A percentile compares a stretch with the other conserved stretches of the same genome.
These are phyloP conservation scores for Clarireedia monteithiana DNA, from an alignment of 2,329 filamentous ascomycete species.

Conservation along the genomic window DNA sequence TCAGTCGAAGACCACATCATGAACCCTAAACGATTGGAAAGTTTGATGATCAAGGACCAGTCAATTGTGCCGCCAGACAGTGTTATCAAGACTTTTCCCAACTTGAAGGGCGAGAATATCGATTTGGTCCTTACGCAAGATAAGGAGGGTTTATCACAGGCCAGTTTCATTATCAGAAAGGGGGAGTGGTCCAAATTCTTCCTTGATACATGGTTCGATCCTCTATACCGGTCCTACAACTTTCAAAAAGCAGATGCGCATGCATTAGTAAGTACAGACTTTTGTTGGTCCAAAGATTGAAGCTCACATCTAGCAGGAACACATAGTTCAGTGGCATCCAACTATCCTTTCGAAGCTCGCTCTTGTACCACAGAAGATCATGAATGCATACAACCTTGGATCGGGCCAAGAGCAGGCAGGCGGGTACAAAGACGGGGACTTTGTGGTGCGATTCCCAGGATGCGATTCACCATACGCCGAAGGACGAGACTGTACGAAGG, in stretches of 20 bases:
- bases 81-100: slow-evolving; percentile 88
- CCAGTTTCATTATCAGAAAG: slow-evolving; percentile 72
- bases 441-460: slow-evolving; percentile 69
- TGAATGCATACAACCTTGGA: slow-evolving; percentile 67
- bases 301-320: slow-evolving; percentile 49
- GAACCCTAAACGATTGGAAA: slow-evolving; percentile 57
- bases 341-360: slow-evolving; percentile 87
- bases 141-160: slow-evolving; percentile 64
- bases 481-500: slow-evolving; percentile 59
- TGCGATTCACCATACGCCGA: slow-evolving; percentile 48
- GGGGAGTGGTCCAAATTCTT: slow-evolving; percentile 92
- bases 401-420: slow-evolving; percentile 39
- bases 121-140: slow-evolving; percentile 84
- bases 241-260: slow-evolving; percentile 93
- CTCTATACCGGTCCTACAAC: slow-evolving; percentile 87
- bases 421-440: slow-evolving; percentile 75
- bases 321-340: slow-evolving; percentile 92
- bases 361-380: slow-evolving; percentile 73
- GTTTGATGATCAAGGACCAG: slow-evolving; percentile 74
- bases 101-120: slow-evolving; percentile 69
- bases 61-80: slow-evolving; percentile 91
- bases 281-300: not conserved
- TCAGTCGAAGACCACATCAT: slow-evolving; percentile 67
- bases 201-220: slow-evolving; percentile 92
- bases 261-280: slow-evolving; percentile 59